A percentile compares a stretch with the other conserved stretches of the same genome.
Conservation (phyloP, 2,329 filamentous ascomycete genomes). For the Fusarium dimerum region DNA sequence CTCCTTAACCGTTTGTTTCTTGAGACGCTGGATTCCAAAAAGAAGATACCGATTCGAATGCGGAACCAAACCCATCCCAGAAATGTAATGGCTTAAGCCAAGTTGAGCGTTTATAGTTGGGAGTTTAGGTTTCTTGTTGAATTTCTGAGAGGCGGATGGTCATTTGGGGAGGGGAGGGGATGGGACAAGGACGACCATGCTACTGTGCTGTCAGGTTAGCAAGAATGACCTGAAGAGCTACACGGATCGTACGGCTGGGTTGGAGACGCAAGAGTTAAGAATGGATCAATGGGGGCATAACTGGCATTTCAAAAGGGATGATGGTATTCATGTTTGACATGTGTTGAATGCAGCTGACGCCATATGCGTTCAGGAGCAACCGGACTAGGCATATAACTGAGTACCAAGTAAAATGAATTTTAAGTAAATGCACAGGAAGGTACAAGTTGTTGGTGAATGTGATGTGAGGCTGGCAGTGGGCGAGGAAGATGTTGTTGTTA, state of each 20-base stretch:
- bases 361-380: not conserved
- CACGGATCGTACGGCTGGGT: not conserved
- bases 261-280: not conserved
- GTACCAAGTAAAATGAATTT: not conserved
- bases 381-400: not conserved
- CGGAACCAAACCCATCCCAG: constrained; percentile 13
- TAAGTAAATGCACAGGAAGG: not conserved
- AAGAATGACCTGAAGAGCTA: not conserved
- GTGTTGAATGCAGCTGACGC: not conserved
- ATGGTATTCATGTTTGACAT: not conserved
- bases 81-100: constrained; percentile 23
- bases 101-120: constrained; percentile 24
- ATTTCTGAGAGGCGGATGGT: constrained; percentile 6
- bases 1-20: too few relatives aligned
- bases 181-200: constrained; percentile 12
- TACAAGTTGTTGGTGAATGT: not conserved
- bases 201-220: constrained; percentile 2
- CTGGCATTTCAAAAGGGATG: not conserved
- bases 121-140: constrained; percentile 27
- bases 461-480: not conserved
- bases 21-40: constrained; percentile 23
- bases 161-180: not conserved
- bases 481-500: too few relatives aligned
- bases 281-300: not conserved
- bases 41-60: constrained; percentile 15